Evolutionary conservation across 83 land plant genomes (phyloP).

Genomic region (Thuja plicata): DNA sequence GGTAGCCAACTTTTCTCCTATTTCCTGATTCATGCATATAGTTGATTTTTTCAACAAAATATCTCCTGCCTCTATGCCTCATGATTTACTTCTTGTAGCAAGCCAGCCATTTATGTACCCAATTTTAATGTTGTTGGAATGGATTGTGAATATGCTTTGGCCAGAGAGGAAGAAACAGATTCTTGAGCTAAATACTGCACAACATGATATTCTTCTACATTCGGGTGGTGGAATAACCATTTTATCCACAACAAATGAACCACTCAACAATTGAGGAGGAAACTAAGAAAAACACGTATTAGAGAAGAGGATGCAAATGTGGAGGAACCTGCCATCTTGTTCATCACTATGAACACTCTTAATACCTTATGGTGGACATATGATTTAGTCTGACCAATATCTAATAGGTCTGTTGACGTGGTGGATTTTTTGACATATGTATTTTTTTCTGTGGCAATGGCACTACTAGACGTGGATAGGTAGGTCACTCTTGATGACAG

Average conservation of each 20-base stretch:
- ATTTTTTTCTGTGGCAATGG: background rate
- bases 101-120: background rate
- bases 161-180: background rate
- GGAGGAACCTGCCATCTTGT: background rate
- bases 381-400: background rate
- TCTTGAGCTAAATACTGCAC: background rate
- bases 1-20: background rate
- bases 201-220: background rate
- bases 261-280: background rate
- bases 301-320: background rate
- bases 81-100: background rate
- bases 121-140: background rate
- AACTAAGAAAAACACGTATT: background rate
- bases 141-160: background rate
- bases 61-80: background rate
- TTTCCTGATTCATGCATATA: background rate
- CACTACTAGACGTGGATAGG: background rate
- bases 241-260: background rate
- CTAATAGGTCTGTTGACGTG: background rate
- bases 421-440: background rate
- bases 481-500: background rate
- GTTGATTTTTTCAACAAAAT: background rate
- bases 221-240: background rate
- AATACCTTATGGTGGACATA: background rate
- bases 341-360: background rate